Conservation (phyloP, 768 basidiomycete species). For the Panaeolus cyanescens region DNA sequence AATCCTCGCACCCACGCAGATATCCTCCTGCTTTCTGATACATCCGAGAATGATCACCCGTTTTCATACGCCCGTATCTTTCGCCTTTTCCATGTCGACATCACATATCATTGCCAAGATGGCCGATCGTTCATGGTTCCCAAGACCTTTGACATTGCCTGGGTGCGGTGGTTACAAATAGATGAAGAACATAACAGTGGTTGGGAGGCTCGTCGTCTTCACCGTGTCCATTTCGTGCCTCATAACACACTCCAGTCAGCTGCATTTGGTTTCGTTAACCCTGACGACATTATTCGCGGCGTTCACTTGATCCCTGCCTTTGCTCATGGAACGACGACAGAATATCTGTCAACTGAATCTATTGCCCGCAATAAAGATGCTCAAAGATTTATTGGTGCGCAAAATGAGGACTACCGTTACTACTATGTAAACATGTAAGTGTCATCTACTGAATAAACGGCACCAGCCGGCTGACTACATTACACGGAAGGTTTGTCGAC, state of each 20-base stretch:
- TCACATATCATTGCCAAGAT: conserved; percentile 16
- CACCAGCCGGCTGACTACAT: background rate
- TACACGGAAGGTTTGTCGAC: conserved; percentile 26
- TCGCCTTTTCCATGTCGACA: conserved; percentile 29
- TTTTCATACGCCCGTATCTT: conserved; percentile 36
- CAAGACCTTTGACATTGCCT: conserved; percentile 28
- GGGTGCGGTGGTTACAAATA: conserved; percentile 18
- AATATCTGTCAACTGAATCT: conserved; percentile 11
- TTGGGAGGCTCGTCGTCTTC: conserved; percentile 12
- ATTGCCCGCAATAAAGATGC: conserved; percentile 10
- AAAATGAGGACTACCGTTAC: conserved; percentile 28
- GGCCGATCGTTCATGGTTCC: background rate
- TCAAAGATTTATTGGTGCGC: too few relatives aligned
- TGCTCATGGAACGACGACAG: conserved; percentile 12
- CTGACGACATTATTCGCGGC: conserved; percentile 35
- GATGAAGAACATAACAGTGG: conserved; percentile 4
- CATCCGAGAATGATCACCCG: conserved; percentile 21
- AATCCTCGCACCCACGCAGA: conserved; percentile 37
- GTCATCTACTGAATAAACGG: background rate
- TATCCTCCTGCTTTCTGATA: conserved; percentile 32
- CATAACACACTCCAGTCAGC: conserved; percentile 11
- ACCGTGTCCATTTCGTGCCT: conserved; percentile 28
- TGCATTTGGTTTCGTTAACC: conserved; percentile 51
- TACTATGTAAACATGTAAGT: conserved; percentile 36
- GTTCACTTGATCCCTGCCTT: conserved; percentile 47